Percentiles rank a stretch among this genome's conserved stretches.
Evolutionary conservation across 2,329 filamentous ascomycete genomes (phyloP).

Genomic region (Trichoderma sp.): DNA sequence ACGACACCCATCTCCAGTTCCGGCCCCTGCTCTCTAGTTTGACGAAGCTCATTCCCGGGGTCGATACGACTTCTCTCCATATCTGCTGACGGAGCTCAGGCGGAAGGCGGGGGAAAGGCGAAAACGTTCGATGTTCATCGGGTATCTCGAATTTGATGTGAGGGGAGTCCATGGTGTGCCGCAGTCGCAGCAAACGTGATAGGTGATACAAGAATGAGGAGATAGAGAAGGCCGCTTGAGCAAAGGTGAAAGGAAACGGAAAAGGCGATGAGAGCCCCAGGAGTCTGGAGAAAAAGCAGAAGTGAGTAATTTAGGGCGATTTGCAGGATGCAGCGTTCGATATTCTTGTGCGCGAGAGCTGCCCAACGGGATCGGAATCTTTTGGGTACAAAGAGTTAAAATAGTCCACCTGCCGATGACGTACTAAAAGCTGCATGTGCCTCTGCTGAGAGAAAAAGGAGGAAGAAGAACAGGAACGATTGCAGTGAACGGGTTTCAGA

Average conservation of each 20-base stretch:
- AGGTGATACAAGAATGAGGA: neutral
- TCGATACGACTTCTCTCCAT: constrained; percentile 33
- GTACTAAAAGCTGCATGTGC: constrained; percentile 18
- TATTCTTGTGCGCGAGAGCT: neutral
- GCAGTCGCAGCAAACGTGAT: neutral
- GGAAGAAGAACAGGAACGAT: neutral
- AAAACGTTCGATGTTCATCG: constrained; percentile 32
- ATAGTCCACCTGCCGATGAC: constrained; percentile 6
- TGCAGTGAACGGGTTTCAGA: neutral
- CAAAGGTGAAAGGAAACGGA: neutral
- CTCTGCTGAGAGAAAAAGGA: neutral
- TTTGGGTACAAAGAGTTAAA: constrained; percentile 3
- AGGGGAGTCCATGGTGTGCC: neutral
- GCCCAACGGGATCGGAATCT: neutral
- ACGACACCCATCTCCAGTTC: constrained; percentile 27
- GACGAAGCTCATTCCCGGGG: constrained; percentile 39
- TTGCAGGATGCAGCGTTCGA: neutral
- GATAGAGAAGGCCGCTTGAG: neutral
- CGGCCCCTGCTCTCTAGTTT: constrained; percentile 28
- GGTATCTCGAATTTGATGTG: constrained; percentile 35
- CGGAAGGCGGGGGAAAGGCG: constrained; percentile 34
- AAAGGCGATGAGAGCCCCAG: neutral
- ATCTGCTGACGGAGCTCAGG: constrained; percentile 37
- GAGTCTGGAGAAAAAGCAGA: neutral
- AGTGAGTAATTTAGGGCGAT: neutral